Conservation (phyloP, 495 filamentous ascomycete genomes). For the Jackrogersella multiformis region DNA sequence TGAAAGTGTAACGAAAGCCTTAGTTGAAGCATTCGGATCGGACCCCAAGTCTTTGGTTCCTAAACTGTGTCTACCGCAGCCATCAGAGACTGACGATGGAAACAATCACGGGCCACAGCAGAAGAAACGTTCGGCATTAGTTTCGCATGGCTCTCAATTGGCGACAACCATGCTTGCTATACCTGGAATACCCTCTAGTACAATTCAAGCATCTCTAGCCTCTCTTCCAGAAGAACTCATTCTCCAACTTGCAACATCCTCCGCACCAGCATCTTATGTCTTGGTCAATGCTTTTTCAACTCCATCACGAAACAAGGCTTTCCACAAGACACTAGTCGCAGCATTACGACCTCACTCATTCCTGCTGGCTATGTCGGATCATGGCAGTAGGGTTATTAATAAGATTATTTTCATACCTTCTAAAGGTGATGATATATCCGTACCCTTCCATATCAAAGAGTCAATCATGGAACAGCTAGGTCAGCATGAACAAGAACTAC, state of each 20-base stretch:
- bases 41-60: conserved; percentile 63
- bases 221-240: conserved; percentile 49
- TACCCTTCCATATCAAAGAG: conserved; percentile 65
- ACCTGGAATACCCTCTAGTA: conserved; percentile 50
- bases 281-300: conserved; percentile 76
- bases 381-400: conserved; percentile 83
- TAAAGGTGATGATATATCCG: conserved; percentile 50
- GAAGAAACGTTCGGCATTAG: conserved; percentile 55
- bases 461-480: conserved; percentile 57
- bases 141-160: conserved; percentile 58
- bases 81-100: conserved; percentile 48
- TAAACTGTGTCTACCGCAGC: conserved; percentile 65
- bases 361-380: conserved; percentile 72
- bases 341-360: conserved; percentile 64
- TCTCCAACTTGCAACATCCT: conserved; percentile 51
- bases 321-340: conserved; percentile 58
- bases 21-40: conserved; percentile 66
- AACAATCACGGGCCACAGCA: conserved; percentile 47
- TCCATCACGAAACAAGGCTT: conserved; percentile 62
- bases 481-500: conserved; percentile 67
- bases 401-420: conserved; percentile 72
- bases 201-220: conserved; percentile 55
- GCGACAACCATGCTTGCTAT: conserved; percentile 54
- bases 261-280: conserved; percentile 63
- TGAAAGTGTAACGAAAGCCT: conserved; percentile 65